These are phyloP conservation scores for Mangifera indica DNA, from an alignment of 345 rosid genomes.

Conservation along the genomic window DNA sequence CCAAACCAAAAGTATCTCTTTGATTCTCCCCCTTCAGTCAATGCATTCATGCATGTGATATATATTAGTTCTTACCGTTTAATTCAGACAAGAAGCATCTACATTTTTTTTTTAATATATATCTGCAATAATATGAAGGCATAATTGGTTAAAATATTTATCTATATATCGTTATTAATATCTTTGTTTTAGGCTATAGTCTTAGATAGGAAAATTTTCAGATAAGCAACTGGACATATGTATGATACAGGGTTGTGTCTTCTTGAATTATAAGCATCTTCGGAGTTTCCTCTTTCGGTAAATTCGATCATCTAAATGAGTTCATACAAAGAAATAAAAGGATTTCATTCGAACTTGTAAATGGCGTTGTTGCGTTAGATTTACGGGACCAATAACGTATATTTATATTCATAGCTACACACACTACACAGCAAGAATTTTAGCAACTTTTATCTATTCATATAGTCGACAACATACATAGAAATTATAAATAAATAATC, in stretches of 20 bases:
- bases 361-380: constrained; percentile 34
- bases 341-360: constrained; percentile 4
- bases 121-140: too few species aligned
- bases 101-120: too few species aligned
- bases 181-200: too few species aligned
- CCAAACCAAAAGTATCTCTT: background rate
- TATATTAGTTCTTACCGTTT: too few species aligned
- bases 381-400: constrained; percentile 25
- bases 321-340: background rate
- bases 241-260: too few species aligned
- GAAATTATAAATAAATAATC: constrained; percentile 6
- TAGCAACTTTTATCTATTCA: too few species aligned
- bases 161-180: too few species aligned
- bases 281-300: constrained; percentile 12
- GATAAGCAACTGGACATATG: background rate
- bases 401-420: constrained; percentile 16
- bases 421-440: too few species aligned
- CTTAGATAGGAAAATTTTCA: background rate
- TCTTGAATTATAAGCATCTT: too few species aligned
- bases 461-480: too few species aligned
- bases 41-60: background rate
- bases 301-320: background rate
- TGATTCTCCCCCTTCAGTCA: constrained; percentile 7
- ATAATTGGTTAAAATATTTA: too few species aligned
- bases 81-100: too few species aligned